These are phyloP conservation scores for Trypanosoma vivax DNA, from an alignment of 208 protist species.

Conservation along the genomic window DNA sequence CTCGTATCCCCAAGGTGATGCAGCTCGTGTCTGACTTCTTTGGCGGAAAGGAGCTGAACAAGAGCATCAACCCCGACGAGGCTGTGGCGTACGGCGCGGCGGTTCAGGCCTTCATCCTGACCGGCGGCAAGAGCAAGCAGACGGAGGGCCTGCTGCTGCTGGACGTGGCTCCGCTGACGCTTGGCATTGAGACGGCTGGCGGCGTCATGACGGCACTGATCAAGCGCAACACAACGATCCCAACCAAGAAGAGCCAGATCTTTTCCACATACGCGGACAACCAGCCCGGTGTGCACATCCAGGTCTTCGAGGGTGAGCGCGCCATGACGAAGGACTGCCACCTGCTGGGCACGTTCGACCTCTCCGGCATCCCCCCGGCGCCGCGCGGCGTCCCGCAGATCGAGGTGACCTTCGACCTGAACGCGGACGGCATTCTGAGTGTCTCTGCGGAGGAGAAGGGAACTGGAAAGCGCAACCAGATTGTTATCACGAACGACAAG, in stretches of 20 bases:
- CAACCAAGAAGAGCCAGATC: constrained; percentile 79
- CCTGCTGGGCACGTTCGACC: constrained; percentile 91
- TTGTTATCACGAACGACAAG: too few relatives aligned
- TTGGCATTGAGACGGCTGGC: constrained; percentile 90
- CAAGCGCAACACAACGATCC: constrained; percentile 78
- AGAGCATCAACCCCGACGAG: constrained; percentile 91
- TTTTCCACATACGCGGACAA: constrained; percentile 87
- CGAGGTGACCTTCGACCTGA: constrained; percentile 98
- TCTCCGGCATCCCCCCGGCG: constrained; percentile 67
- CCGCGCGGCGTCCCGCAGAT: constrained; percentile 95
- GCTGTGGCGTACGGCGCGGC: constrained; percentile 93
- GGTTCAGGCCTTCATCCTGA: constrained; percentile 94
- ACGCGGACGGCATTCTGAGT: constrained; percentile 97
- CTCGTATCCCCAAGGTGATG: constrained; percentile 98
- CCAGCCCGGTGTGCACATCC: constrained; percentile 84
- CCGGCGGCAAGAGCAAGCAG: constrained; percentile 50
- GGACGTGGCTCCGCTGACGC: constrained; percentile 89
- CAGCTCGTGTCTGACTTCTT: constrained; percentile 93
- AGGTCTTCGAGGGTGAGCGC: constrained; percentile 94
- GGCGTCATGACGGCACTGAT: constrained; percentile 93
- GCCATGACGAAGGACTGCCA: constrained; percentile 89
- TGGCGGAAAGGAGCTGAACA: constrained; percentile 87
- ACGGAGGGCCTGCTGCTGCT: constrained; percentile 74
- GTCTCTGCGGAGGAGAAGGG: constrained; percentile 94
- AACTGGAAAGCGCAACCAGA: too few relatives aligned